Conservation (phyloP, 1,284 basidiomycete species). For the Serendipita sp. region DNA sequence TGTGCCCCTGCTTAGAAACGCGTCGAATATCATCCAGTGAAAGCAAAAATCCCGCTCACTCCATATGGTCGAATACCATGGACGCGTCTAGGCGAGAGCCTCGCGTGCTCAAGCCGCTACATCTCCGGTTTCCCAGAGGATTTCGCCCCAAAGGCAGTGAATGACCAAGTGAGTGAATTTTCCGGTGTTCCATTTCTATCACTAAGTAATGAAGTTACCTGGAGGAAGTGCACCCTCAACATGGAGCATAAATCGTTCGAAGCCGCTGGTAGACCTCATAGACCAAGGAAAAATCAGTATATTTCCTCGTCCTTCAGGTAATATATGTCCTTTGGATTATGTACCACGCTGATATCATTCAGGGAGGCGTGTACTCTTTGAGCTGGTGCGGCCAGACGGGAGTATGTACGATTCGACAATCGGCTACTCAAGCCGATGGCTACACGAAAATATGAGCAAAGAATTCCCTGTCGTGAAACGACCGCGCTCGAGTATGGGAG, state of each 20-base stretch:
- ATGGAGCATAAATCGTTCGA: background rate
- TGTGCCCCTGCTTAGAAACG: background rate
- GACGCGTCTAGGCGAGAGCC: background rate
- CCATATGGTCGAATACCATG: background rate
- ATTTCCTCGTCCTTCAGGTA: background rate
- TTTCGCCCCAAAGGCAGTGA: background rate
- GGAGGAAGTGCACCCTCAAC: background rate
- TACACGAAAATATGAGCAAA: background rate
- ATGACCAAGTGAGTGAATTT: background rate
- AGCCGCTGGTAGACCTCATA: background rate
- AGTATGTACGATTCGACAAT: slow-evolving; percentile 4
- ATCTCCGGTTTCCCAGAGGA: slow-evolving; percentile 1
- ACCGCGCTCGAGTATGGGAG: background rate
- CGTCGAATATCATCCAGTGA: background rate
- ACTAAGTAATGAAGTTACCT: background rate
- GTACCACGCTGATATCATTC: background rate
- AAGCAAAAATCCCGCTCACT: background rate
- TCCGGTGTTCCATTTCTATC: background rate
- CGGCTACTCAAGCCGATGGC: background rate
- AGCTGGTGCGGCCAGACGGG: background rate
- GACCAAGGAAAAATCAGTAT: background rate
- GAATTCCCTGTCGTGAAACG: background rate
- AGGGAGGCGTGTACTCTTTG: background rate
- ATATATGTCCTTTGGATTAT: background rate
- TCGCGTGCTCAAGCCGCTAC: background rate